Percentiles rank a stretch among this genome's conserved stretches.
Conservation (phyloP, 1,284 basidiomycete genomes). For the Laetiporus sulphureus region DNA sequence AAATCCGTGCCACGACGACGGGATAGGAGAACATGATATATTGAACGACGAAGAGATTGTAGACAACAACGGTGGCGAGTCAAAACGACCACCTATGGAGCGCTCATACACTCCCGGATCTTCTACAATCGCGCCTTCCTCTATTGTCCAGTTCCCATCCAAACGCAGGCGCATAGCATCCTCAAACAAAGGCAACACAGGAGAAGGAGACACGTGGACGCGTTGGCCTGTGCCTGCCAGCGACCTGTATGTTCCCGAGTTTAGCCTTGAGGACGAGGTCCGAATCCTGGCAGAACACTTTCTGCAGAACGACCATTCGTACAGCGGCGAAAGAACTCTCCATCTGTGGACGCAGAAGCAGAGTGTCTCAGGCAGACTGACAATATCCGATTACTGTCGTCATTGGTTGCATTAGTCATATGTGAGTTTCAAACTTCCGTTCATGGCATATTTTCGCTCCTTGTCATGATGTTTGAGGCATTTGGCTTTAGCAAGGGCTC, state of each 20-base stretch:
- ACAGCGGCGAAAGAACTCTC: too few species aligned
- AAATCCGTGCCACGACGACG: not conserved
- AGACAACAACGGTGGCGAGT: conserved; percentile 11
- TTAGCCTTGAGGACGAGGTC: conserved; percentile 55
- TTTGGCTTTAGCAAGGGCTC: conserved; percentile 78
- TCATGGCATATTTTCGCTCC: conserved; percentile 1
- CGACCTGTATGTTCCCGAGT: conserved; percentile 55
- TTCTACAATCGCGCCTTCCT: not conserved
- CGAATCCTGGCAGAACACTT: not conserved
- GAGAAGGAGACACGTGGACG: conserved; percentile 43
- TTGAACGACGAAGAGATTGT: conserved; percentile 10
- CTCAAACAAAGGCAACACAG: conserved; percentile 20
- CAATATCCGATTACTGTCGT: not conserved
- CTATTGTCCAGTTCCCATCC: too few species aligned
- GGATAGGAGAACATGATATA: conserved; percentile 7
- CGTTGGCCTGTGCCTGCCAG: conserved; percentile 55
- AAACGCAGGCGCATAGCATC: too few species aligned
- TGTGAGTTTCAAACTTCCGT: not conserved
- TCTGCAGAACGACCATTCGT: not conserved
- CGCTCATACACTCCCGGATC: conserved; percentile 1
- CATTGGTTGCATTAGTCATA: not conserved
- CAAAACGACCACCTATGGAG: conserved; percentile 9
- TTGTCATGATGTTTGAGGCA: conserved; percentile 81
- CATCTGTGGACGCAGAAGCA: too few species aligned
- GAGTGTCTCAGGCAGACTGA: too few species aligned